Evolutionary conservation across 371 early-diverging fungal genomes (phyloP).

Genomic region (Mucor lusitanicus): DNA sequence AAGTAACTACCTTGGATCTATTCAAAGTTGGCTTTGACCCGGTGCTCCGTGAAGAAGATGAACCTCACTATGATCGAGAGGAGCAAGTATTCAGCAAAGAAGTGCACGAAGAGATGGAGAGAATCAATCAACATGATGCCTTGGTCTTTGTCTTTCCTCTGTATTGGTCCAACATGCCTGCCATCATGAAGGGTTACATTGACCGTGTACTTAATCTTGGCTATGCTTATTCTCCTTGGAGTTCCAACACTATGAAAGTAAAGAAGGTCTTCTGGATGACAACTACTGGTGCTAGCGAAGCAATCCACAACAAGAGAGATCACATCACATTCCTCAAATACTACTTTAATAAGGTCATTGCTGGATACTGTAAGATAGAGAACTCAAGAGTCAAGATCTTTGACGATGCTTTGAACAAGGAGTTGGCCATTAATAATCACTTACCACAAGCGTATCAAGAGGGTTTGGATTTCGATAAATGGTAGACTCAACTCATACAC

Average conservation of each 20-base stretch:
- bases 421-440: neutral
- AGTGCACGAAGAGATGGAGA: neutral
- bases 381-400: neutral
- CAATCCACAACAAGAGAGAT: neutral
- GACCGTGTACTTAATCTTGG: conserved; percentile 1
- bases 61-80: neutral
- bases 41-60: neutral
- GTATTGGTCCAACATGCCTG: conserved; percentile 8
- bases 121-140: neutral
- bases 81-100: neutral
- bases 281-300: neutral
- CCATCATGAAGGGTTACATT: conserved; percentile 5
- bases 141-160: conserved; percentile 4
- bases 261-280: neutral
- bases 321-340: neutral
- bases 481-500: neutral
- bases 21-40: conserved; percentile 1
- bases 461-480: conserved; percentile 2
- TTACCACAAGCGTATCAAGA: neutral
- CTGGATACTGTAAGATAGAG: neutral
- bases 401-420: neutral
- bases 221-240: neutral
- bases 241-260: neutral
- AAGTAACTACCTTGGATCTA: conserved; percentile 2
- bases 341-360: neutral